Conservation (phyloP, 1,139 yeast genomes). For the Debaryomyces robertsiae region DNA sequence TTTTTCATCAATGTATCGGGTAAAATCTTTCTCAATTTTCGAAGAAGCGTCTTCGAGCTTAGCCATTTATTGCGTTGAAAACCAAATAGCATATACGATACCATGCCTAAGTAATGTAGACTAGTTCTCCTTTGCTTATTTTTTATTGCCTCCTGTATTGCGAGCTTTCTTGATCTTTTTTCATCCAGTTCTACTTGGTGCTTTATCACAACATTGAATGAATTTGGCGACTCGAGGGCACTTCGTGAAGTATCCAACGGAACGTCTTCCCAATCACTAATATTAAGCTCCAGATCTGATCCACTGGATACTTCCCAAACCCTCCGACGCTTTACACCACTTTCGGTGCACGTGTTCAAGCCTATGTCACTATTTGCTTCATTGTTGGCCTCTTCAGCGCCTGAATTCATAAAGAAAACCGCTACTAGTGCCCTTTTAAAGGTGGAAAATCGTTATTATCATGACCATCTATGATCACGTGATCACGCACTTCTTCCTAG, state of each 20-base stretch:
- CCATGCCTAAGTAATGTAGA: constrained; percentile 31
- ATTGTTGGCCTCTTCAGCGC: background rate
- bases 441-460: no score
- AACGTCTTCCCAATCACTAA: constrained; percentile 29
- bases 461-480: background rate
- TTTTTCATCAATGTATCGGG: constrained; percentile 26
- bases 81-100: constrained; percentile 29
- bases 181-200: constrained; percentile 8
- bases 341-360: constrained; percentile 2
- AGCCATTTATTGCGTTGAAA: constrained; percentile 28
- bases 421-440: no score
- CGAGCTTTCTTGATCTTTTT: constrained; percentile 9
- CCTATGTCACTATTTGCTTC: constrained; percentile 3
- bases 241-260: constrained; percentile 12
- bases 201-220: constrained; percentile 15
- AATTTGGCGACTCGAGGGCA: constrained; percentile 4
- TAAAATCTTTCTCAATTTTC: constrained; percentile 27
- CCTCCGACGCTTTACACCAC: background rate
- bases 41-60: constrained; percentile 23
- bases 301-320: background rate
- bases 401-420: background rate
- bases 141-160: constrained; percentile 9
- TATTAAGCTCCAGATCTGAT: constrained; percentile 13
- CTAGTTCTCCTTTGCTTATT: constrained; percentile 16
- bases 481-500: no score